Percentiles rank a stretch among this genome's conserved stretches.
Conservation (phyloP, 495 filamentous ascomycete species). For the Hapsidospora chrysogenum region DNA sequence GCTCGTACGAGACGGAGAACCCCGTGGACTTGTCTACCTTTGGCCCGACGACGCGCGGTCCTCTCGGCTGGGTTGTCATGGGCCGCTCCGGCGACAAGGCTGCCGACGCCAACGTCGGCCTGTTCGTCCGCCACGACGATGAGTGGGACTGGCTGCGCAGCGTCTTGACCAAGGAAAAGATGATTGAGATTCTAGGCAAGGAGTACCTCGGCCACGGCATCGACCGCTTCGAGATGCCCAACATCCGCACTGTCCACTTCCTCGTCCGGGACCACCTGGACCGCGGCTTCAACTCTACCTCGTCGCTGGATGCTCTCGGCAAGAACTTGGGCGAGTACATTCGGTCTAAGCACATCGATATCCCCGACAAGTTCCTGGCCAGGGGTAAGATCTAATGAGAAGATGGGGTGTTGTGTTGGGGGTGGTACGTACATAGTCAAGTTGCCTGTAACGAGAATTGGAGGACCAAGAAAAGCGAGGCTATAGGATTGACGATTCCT, state of each 20-base stretch:
- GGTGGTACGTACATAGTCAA: too few species aligned
- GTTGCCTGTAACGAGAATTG: too few species aligned
- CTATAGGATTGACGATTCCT: too few species aligned
- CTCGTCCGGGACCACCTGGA: not conserved
- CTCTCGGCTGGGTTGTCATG: conserved; percentile 28
- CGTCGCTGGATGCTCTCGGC: not conserved
- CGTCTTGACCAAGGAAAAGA: conserved; percentile 21
- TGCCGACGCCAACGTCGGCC: conserved; percentile 33
- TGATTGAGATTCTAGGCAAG: conserved; percentile 21
- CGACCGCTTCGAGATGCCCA: conserved; percentile 32
- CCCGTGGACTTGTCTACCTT: conserved; percentile 10
- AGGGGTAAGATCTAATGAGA: not conserved
- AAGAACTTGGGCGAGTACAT: not conserved
- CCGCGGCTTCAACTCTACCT: not conserved
- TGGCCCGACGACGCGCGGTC: conserved; percentile 23
- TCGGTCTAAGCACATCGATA: not conserved
- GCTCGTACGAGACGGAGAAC: conserved; percentile 15
- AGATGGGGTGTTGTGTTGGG: too few species aligned
- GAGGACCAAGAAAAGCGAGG: too few species aligned
- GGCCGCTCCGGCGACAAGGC: conserved; percentile 38
- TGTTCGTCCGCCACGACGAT: conserved; percentile 27
- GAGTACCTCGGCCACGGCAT: conserved; percentile 16
- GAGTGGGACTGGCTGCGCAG: conserved; percentile 33
- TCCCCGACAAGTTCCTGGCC: not conserved
- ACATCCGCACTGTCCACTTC: conserved; percentile 30